phyloP scores from a whole-genome alignment of 495 filamentous ascomycete species.

The Penicillium flavigenum region DNA sequence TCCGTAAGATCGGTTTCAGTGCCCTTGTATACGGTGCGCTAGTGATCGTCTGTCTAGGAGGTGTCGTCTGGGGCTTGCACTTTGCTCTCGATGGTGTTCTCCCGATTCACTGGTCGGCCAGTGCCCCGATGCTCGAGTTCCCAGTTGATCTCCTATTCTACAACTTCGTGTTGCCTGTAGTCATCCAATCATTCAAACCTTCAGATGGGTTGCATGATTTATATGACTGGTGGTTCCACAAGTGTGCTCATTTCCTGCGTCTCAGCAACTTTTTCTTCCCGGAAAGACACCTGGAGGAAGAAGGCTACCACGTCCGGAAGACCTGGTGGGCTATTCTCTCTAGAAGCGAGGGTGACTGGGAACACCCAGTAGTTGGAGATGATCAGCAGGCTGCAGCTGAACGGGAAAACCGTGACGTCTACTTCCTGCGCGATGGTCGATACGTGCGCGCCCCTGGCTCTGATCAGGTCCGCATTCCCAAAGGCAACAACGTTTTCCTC shows the following conservation, averaged over 20 bases:
- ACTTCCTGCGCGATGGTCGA: slow-evolving; percentile 70
- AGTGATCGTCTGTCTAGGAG: slow-evolving; percentile 89
- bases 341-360: slow-evolving; percentile 48
- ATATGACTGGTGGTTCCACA: slow-evolving; percentile 96
- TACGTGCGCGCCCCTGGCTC: slow-evolving; percentile 89
- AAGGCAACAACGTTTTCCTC: slow-evolving; percentile 76
- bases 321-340: slow-evolving; percentile 54
- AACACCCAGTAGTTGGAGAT: slow-evolving; percentile 46
- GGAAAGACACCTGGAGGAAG: slow-evolving; percentile 75
- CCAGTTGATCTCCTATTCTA: slow-evolving; percentile 93
- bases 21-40: slow-evolving; percentile 93
- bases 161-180: slow-evolving; percentile 89
- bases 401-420: slow-evolving; percentile 39
- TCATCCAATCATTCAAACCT: slow-evolving; percentile 77
- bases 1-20: slow-evolving; percentile 94
- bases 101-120: slow-evolving; percentile 89
- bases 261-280: slow-evolving; percentile 92
- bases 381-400: slow-evolving; percentile 35
- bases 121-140: slow-evolving; percentile 88
- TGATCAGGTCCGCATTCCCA: slow-evolving; percentile 90
- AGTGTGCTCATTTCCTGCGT: slow-evolving; percentile 75
- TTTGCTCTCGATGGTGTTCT: slow-evolving; percentile 66
- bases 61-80: slow-evolving; percentile 90
- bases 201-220: slow-evolving; percentile 76
- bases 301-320: slow-evolving; percentile 61